Evolutionary conservation across 768 basidiomycete genomes (phyloP).

Genomic region (Boletus vinaceobasis): DNA sequence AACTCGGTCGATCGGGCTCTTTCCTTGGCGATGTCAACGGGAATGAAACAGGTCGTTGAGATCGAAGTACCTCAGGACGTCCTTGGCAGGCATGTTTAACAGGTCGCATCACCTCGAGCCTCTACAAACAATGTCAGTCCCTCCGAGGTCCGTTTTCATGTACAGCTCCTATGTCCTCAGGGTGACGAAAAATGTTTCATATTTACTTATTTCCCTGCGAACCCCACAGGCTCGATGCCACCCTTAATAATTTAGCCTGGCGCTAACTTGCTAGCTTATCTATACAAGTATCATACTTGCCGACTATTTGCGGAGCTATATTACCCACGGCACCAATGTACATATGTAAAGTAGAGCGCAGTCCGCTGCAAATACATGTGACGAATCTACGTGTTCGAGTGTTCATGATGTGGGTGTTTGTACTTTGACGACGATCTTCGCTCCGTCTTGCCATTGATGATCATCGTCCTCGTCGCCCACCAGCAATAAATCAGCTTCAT

Average conservation of each 20-base stretch:
- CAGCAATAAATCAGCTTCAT: constrained; percentile 9
- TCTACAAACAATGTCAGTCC: constrained; percentile 5
- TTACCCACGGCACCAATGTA: constrained; percentile 15
- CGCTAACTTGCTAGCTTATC: constrained; percentile 17
- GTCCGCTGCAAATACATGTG: constrained; percentile 1
- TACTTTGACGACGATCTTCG: constrained; percentile 15
- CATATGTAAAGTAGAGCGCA: constrained; percentile 12
- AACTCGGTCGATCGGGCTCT: constrained; percentile 19
- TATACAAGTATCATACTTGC: constrained; percentile 21
- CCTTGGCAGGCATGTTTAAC: constrained; percentile 8
- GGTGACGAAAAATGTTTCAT: constrained; percentile 6
- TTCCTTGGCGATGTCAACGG: constrained; percentile 28
- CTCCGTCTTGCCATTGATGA: constrained; percentile 3
- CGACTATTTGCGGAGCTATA: constrained; percentile 11
- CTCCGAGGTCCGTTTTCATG: constrained; percentile 7
- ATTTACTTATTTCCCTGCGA: constrained; percentile 13
- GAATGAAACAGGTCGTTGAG: constrained; percentile 27
- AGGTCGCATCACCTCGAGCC: constrained; percentile 2
- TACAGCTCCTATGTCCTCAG: constrained; percentile 2
- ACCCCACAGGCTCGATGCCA: constrained; percentile 5
- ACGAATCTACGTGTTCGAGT: background rate
- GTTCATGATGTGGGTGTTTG: background rate
- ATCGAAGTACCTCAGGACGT: background rate
- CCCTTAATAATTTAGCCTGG: constrained; percentile 15
- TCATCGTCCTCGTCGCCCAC: constrained; percentile 16